Percentiles rank a stretch among this genome's conserved stretches.
Evolutionary conservation across 805 yeast species (phyloP).

Genomic region (Saturnispora sekii): DNA sequence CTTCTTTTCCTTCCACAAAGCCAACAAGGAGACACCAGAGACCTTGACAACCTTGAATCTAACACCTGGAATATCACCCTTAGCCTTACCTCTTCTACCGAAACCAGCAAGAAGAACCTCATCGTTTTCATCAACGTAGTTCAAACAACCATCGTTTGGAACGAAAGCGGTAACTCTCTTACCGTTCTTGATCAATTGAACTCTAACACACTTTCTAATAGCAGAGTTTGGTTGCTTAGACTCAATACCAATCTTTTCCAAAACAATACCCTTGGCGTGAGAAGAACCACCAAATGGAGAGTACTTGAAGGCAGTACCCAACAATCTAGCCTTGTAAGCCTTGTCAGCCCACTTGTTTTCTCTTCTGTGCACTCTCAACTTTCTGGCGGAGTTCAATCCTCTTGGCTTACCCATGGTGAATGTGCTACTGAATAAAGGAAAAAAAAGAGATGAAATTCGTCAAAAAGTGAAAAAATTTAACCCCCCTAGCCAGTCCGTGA

Average conservation of each 20-base stretch:
- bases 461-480: neutral
- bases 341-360: slow-evolving; percentile 99
- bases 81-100: slow-evolving; percentile 99
- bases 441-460: neutral
- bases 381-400: slow-evolving; percentile 99
- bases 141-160: slow-evolving; percentile 99
- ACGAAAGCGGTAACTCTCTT: slow-evolving; percentile 99
- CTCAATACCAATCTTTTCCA: slow-evolving; percentile 99
- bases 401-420: slow-evolving; percentile 82
- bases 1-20: slow-evolving; percentile 99
- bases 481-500: too few relatives aligned
- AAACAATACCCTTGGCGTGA: slow-evolving; percentile 99
- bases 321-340: slow-evolving; percentile 95
- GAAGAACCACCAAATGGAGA: slow-evolving; percentile 99
- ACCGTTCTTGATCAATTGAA: slow-evolving; percentile 99
- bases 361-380: slow-evolving; percentile 99
- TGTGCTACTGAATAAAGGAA: neutral
- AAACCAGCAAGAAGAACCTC: slow-evolving; percentile 99
- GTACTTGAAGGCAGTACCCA: slow-evolving; percentile 99
- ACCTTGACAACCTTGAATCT: slow-evolving; percentile 99
- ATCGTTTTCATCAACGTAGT: slow-evolving; percentile 99
- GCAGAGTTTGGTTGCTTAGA: slow-evolving; percentile 99
- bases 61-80: slow-evolving; percentile 99
- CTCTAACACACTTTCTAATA: slow-evolving; percentile 99
- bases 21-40: slow-evolving; percentile 98